Evolutionary conservation across 2,329 filamentous ascomycete species (phyloP).

Genomic region (Xylaria multiplex): DNA sequence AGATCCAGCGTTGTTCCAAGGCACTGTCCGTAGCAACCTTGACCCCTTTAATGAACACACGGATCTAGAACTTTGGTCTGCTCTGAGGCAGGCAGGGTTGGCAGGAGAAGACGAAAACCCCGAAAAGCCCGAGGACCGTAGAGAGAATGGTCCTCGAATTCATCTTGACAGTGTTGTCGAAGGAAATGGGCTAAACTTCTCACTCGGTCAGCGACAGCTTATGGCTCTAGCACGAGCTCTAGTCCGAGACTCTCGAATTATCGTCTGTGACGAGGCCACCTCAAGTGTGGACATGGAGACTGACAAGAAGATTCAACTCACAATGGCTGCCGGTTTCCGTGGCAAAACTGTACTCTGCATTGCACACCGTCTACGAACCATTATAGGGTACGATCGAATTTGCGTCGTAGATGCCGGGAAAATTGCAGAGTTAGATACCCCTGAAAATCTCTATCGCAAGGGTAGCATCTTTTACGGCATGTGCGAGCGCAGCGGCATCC

Average conservation of each 20-base stretch:
- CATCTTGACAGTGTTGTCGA: constrained; percentile 82
- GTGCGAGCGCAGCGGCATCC: constrained; percentile 68
- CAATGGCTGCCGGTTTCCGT: constrained; percentile 83
- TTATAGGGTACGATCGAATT: constrained; percentile 92
- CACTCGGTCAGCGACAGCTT: constrained; percentile 90
- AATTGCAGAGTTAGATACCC: no score
- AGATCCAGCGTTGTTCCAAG: constrained; percentile 83
- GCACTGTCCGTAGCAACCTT: constrained; percentile 81
- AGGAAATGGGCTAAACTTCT: constrained; percentile 95
- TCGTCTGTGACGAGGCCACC: constrained; percentile 95
- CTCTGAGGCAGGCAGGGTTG: constrained; percentile 71
- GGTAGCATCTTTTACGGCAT: constrained; percentile 86
- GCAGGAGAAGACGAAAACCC: no score
- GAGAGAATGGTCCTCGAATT: neutral
- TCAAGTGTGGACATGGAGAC: constrained; percentile 94
- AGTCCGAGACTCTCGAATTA: constrained; percentile 86
- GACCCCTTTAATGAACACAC: constrained; percentile 83
- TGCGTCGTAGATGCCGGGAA: constrained; percentile 65
- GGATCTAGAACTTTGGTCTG: constrained; percentile 81
- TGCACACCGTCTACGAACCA: constrained; percentile 88
- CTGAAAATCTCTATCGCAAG: constrained; percentile 51
- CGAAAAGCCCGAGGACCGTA: neutral
- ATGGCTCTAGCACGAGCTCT: constrained; percentile 93
- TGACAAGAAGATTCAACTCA: constrained; percentile 91
- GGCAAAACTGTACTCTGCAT: constrained; percentile 92